Conservation (phyloP, 1,284 basidiomycete genomes). For the Abortiporus biennis region DNA sequence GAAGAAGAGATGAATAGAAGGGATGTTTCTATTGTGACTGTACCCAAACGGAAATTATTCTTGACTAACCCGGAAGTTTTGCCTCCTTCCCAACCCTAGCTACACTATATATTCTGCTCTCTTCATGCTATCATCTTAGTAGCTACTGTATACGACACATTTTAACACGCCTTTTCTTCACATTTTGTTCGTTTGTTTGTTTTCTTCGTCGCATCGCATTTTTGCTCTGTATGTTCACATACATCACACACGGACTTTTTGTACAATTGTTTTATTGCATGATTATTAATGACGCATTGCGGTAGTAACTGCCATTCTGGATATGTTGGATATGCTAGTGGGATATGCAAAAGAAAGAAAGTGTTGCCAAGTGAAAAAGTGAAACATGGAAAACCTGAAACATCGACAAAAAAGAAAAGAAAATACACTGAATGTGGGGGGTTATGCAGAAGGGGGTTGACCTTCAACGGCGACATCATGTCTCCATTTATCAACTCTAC, state of each 20-base stretch:
- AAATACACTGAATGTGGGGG: conserved; percentile 1
- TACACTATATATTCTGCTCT: conserved; percentile 3
- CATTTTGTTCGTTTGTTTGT: conserved; percentile 7
- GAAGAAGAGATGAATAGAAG: conserved; percentile 75
- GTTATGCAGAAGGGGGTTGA: conserved; percentile 18
- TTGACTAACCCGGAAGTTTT: conserved; percentile 54
- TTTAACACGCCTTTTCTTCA: conserved; percentile 5
- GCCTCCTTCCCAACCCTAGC: conserved; percentile 1
- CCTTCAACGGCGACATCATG: conserved; percentile 68
- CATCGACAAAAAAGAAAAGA: conserved; percentile 5
- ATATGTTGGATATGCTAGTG: conserved; percentile 4
- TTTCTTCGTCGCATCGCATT: neutral
- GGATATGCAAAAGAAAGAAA: conserved; percentile 1
- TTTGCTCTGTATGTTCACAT: conserved; percentile 4
- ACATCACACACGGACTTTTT: neutral
- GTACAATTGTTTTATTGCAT: conserved; percentile 16
- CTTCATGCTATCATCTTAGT: conserved; percentile 7
- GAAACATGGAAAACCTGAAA: conserved; percentile 1
- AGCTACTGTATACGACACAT: neutral
- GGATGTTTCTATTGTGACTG: conserved; percentile 75
- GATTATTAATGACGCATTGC: conserved; percentile 13
- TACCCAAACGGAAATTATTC: conserved; percentile 68
- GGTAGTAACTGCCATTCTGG: conserved; percentile 1
- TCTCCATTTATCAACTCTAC: conserved; percentile 72
- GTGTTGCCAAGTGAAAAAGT: conserved; percentile 2